Base-by-base conservation (phyloP, 78 protist genomes). In the Dictyostelium discoideum region DNA sequence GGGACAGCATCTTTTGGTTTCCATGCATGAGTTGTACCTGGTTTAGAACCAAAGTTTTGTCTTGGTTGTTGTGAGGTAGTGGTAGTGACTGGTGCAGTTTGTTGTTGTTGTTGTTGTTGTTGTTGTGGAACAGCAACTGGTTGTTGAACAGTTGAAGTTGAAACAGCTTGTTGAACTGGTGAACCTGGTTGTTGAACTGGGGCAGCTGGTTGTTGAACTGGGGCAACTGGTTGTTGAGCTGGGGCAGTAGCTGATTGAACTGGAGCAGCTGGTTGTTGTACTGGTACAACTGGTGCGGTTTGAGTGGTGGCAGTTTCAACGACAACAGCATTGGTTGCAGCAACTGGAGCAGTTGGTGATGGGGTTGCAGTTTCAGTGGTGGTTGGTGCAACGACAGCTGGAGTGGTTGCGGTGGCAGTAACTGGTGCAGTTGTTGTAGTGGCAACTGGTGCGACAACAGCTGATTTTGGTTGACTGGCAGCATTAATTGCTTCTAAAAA, bases 1-100 rank as follows among this genome's bases (percentile, higher is more conserved):
- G 78, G 37, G 4, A 48, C 20, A 11, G 39, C 26, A 5, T 90
- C 95, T 32, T 90, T 90, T 67, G 95, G 88, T 54, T 90, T 90
- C 95, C 95, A 90, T 40, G 95, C 65, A 26, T 90, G 95, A 5
- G 95, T 82, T 50, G 67, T 82, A 50, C 95, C 95, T 90, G 95
- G 95, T 85, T 90, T 90, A 26, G 69, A 42, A 50, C 95, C 95
- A 82, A 90, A 90, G 84, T 81, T 90, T 69, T 32, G 74, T 69
- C 95, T 85, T 65, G 54, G 85, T 76, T 42, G 92, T 24, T 37
- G 50, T 0, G 83, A 5, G 40, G 40, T 10, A 20, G 40, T 13
- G 0, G 40, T 1, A 5, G 93, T 24, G 11, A 26, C 69, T 20
- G 92, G 78, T n/a, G 60, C 67, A 32, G 44, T 37, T 42, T 1